Evolutionary conservation across 495 filamentous ascomycete species (phyloP), one percentile per base, ranked within the genome.

Genomic region (Aspergillus wentii): DNA sequence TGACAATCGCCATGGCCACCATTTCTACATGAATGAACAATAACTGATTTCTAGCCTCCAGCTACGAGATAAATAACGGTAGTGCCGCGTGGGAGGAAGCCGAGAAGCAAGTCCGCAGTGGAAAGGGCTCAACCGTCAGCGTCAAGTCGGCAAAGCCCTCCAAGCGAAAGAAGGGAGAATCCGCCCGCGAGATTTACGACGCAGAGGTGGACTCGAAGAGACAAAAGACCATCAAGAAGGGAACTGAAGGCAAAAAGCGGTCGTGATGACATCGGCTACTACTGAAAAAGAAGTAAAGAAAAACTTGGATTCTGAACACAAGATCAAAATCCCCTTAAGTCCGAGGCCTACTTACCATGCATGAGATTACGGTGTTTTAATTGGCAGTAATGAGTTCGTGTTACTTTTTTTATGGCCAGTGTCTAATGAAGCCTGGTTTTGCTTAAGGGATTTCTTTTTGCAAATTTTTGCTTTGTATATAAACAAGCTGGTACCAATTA

Each of bases 41-140:
- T 63, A 65, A 62, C 64, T 62, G 59, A 64, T 61, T 55, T 53
- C 28, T 56, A 62, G 54, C 36, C 51, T 58, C 42, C 61, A 89
- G 87, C 66, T 92, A 88, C 56, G 85, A 86, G 63, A 85, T 90
- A 42, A 80, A 82, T 20, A 78, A 80, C 35, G 85, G 81, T 17
- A 67, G 61, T 13, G 69, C 79, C 8, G 80, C 73, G 8, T 95
- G 90, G 90, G 79, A 81, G 41, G 82, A 85, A 5, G 88, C 90
- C 3, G 90, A 95, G 61, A 82, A 82, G 45, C 81, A 85, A 51
- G 79, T 94, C 30, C 65, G 72, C 8, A 62, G 53, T 37, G 72
- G 79, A 21, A 73, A 74, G 39, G 80, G 74, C 44, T 68, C 79
- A 5, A 82, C 84, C n/a, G 87, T 97, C 23, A 90, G 85, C 52